Evolutionary conservation across 2,329 filamentous ascomycete species (phyloP).

Genomic region (Xylariaceae sp.): DNA sequence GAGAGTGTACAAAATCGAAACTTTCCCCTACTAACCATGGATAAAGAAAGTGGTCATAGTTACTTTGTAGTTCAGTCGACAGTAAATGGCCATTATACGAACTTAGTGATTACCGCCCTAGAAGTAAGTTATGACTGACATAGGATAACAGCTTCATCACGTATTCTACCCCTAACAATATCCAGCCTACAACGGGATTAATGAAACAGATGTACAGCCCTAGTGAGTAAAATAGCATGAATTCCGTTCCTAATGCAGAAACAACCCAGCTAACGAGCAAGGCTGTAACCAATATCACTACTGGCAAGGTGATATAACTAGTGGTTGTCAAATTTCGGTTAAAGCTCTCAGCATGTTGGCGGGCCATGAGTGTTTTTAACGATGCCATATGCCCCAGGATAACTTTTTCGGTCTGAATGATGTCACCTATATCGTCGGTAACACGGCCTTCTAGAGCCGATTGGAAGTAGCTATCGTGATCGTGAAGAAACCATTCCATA

Average conservation of each 20-base stretch:
- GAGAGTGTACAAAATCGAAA: too few species aligned
- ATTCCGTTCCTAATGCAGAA: background rate
- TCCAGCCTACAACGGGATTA: background rate
- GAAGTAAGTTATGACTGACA: too few species aligned
- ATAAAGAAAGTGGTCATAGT: too few species aligned
- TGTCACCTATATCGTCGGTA: slow-evolving; percentile 1
- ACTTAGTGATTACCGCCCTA: too few species aligned
- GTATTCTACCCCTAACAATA: background rate
- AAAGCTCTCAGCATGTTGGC: background rate
- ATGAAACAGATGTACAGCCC: background rate
- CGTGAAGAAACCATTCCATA: slow-evolving; percentile 4
- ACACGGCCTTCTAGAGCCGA: background rate
- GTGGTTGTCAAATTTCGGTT: background rate
- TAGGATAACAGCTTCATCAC: too few species aligned
- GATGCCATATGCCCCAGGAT: background rate
- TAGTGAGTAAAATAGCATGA: background rate
- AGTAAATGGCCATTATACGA: too few species aligned
- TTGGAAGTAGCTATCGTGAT: slow-evolving; percentile 2
- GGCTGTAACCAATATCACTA: background rate
- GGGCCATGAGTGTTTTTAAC: background rate
- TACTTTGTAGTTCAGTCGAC: too few species aligned
- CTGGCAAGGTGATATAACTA: too few species aligned
- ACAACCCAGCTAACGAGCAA: background rate
- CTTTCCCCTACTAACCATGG: too few species aligned
- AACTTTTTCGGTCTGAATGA: background rate